Evolutionary conservation across 129 eudicot species (phyloP), one percentile per base, ranked within the genome.

Genomic region (Lonicera japonica): DNA sequence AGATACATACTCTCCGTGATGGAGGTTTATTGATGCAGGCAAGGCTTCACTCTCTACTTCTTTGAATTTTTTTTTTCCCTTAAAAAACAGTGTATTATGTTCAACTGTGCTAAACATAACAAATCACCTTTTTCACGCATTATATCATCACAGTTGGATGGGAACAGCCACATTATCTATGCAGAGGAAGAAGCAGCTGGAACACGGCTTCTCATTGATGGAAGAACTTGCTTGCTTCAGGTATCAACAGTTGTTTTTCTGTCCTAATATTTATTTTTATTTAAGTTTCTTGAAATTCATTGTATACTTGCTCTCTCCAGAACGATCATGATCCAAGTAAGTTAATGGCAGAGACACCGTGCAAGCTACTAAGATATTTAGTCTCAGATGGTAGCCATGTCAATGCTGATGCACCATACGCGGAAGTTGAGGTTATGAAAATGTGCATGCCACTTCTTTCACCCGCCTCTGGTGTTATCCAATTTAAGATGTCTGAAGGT

Each of bases 121-220:
- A 60, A 64, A 25, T 3, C n/a, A 25, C 11, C 36, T 54, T 48
- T 41, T 57, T 67, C 10, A 17, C 45, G 62, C 56, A n/a, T 41
- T 54, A 22, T 10, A 39, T 12, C 18, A 70, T 58, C 57, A 68
- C 95, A 92, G 99, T 71, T 94, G 85, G 89, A 94, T 69, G 99
- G 96, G 41, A 94, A 94, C 76, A 94, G 99, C 73, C 99, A 88
- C 67, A 82, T 94, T 40, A 80, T 94, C 73, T 94, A 94, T 15
- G 99, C 99, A 1, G 99, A 94, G 75, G 99, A 94, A 74, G 99
- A 94, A 88, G 95, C 99, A 5, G 99, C 99, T 45, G 99, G 99
- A 58, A 94, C 99, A 53, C 99, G 96, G 50, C 96, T 94, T 70
- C 79, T 94, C 52, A 94, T 94, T 60, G 99, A 94, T 88, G 99